Evolutionary conservation across 2,329 filamentous ascomycete species (phyloP).

Genomic region (Neocatenulostroma microsporum): DNA sequence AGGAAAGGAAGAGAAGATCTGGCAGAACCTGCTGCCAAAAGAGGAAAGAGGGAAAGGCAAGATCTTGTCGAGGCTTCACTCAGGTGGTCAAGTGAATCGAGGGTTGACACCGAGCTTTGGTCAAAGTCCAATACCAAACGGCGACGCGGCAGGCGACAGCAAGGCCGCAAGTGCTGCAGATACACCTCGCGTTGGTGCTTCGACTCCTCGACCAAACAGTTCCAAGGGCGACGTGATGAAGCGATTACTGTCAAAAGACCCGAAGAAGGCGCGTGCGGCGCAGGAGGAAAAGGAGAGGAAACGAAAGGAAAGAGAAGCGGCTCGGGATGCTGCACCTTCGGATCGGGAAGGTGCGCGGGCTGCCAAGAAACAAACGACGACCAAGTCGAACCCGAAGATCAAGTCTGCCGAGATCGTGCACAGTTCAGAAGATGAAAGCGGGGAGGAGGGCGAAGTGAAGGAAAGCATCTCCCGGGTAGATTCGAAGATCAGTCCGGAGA

Average conservation of each 20-base stretch:
- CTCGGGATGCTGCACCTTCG: slow-evolving; percentile 20
- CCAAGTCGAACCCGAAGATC: slow-evolving; percentile 35
- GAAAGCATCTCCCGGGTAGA: slow-evolving; percentile 10
- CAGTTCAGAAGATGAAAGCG: slow-evolving; percentile 40
- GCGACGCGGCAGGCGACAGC: slow-evolving; percentile 15
- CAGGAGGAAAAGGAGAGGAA: slow-evolving; percentile 42
- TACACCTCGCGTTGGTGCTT: slow-evolving; percentile 22
- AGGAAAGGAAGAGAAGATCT: slow-evolving; percentile 52
- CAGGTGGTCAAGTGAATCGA: slow-evolving; percentile 13
- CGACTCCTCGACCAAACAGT: slow-evolving; percentile 17
- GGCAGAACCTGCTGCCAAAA: slow-evolving; percentile 54
- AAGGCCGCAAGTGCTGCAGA: slow-evolving; percentile 17
- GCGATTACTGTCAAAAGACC: slow-evolving; percentile 35
- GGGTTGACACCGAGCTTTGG: slow-evolving; percentile 23
- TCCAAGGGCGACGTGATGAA: slow-evolving; percentile 33
- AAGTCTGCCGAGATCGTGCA: slow-evolving; percentile 49
- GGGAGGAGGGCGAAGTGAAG: slow-evolving; percentile 29
- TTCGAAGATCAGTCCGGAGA: slow-evolving; percentile 12
- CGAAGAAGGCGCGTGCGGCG: slow-evolving; percentile 34
- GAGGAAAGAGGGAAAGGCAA: slow-evolving; percentile 56
- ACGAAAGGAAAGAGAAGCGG: slow-evolving; percentile 33
- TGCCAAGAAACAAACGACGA: slow-evolving; percentile 18
- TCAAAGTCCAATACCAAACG: too few species aligned
- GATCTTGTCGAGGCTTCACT: slow-evolving; percentile 51
- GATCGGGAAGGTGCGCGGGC: slow-evolving; percentile 22